phyloP scores from a whole-genome alignment of 192 early-diverging fungal species.

The Rhizoclosmatium globosum region DNA sequence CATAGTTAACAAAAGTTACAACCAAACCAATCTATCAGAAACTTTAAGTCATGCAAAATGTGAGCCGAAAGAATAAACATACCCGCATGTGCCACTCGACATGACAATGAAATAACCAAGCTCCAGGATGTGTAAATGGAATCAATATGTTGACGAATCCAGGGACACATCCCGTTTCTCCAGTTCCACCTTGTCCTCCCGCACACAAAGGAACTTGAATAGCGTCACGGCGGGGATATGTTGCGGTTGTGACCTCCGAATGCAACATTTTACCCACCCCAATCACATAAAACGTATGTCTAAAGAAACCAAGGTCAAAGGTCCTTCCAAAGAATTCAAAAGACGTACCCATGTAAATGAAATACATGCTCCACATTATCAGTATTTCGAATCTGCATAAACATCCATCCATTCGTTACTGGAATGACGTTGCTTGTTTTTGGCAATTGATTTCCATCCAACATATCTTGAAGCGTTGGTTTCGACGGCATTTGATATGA shows the following conservation, averaged over 20 bases:
- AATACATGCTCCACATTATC: conserved; percentile 26
- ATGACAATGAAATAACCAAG: conserved; percentile 25
- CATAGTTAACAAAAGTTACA: conserved; percentile 20
- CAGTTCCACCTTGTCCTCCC: conserved; percentile 15
- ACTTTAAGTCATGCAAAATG: not conserved
- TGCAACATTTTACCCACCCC: not conserved
- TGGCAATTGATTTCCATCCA: not conserved
- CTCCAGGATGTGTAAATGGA: conserved; percentile 17
- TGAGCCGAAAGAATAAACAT: not conserved
- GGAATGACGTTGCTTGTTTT: not conserved
- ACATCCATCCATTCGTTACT: conserved; percentile 1
- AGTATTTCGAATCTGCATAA: conserved; percentile 19
- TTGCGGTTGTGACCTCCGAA: not conserved
- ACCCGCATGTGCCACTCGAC: conserved; percentile 24
- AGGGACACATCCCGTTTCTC: conserved; percentile 2
- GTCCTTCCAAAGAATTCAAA: not conserved
- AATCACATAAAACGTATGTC: conserved; percentile 20
- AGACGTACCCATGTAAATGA: conserved; percentile 22
- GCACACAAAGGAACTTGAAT: conserved; percentile 6
- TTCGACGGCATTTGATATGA: not conserved
- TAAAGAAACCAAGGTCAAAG: not conserved
- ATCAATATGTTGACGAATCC: conserved; percentile 19
- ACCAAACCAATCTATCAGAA: conserved; percentile 10
- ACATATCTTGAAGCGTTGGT: conserved; percentile 9
- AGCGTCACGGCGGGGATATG: conserved; percentile 13